Percentiles rank a stretch among this genome's conserved stretches.
Conservation (phyloP, 768 basidiomycete species). For the Suillus weaverae region DNA sequence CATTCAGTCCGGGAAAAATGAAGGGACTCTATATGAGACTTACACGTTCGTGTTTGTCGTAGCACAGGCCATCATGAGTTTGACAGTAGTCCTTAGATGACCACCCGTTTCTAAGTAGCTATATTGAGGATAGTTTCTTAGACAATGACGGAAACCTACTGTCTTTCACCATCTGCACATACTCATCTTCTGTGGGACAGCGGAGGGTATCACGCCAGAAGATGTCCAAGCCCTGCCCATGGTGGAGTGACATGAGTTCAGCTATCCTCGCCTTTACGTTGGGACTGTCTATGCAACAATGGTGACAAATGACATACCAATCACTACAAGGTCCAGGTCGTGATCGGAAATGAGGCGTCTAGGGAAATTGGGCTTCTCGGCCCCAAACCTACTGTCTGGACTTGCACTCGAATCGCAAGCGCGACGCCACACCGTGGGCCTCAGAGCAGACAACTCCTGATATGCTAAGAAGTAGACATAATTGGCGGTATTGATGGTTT, state of each 20-base stretch:
- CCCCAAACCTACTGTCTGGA: neutral
- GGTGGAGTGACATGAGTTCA: constrained; percentile 79
- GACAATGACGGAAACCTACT: constrained; percentile 58
- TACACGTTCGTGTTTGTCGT: constrained; percentile 58
- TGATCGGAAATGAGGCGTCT: constrained; percentile 31
- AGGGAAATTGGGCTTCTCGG: neutral
- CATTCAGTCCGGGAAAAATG: neutral
- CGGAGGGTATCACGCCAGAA: constrained; percentile 85
- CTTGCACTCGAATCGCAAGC: neutral
- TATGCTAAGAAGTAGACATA: constrained; percentile 92
- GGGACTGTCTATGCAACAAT: neutral
- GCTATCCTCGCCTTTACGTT: neutral
- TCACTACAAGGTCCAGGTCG: constrained; percentile 71
- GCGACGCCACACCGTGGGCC: neutral
- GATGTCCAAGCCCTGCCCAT: constrained; percentile 88
- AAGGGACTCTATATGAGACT: constrained; percentile 17
- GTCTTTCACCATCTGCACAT: constrained; percentile 89
- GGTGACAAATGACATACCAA: constrained; percentile 41
- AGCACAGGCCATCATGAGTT: constrained; percentile 90
- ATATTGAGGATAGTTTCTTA: neutral
- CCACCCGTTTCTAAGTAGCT: constrained; percentile 77
- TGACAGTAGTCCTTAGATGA: constrained; percentile 83
- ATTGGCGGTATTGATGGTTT: constrained; percentile 92
- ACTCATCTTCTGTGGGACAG: constrained; percentile 91
- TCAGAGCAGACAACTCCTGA: constrained; percentile 60